Conservation (phyloP, 768 basidiomycete species). For the Nidularia pulvinata region DNA sequence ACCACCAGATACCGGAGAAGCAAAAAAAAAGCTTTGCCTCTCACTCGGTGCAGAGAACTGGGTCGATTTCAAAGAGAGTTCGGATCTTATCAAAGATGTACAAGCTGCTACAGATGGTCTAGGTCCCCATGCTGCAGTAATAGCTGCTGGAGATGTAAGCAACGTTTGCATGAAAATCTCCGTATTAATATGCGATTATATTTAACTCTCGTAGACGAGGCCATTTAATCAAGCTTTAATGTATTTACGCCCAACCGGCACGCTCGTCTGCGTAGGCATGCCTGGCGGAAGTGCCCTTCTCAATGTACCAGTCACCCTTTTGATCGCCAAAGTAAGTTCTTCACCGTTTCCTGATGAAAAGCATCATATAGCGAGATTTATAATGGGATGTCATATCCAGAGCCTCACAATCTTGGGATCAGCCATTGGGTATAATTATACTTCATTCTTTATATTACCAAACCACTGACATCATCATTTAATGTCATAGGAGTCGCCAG, state of each 20-base stretch:
- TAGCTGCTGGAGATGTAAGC: conserved; percentile 53
- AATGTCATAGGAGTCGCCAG: conserved; percentile 76
- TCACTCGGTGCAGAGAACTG: conserved; percentile 61
- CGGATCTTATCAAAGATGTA: conserved; percentile 62
- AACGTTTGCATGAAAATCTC: background rate
- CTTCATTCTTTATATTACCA: background rate
- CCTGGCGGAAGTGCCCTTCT: conserved; percentile 45
- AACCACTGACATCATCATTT: background rate
- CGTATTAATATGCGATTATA: background rate
- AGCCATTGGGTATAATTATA: conserved; percentile 21
- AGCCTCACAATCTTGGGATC: conserved; percentile 39
- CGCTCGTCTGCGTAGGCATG: conserved; percentile 74
- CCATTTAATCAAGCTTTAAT: conserved; percentile 56
- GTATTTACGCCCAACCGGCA: conserved; percentile 70
- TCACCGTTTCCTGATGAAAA: too few species aligned
- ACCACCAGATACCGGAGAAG: conserved; percentile 69
- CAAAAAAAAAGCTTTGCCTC: conserved; percentile 61
- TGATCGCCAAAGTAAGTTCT: conserved; percentile 29
- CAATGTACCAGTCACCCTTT: conserved; percentile 43
- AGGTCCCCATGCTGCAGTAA: conserved; percentile 71
- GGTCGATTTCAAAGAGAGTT: conserved; percentile 73
- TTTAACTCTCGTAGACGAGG: conserved; percentile 20
- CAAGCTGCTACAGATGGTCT: conserved; percentile 58
- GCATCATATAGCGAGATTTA: background rate
- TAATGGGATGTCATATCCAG: conserved; percentile 14